Evolutionary conservation across 148 eudicot genomes (phyloP).

Genomic region (Chenopodium album): DNA sequence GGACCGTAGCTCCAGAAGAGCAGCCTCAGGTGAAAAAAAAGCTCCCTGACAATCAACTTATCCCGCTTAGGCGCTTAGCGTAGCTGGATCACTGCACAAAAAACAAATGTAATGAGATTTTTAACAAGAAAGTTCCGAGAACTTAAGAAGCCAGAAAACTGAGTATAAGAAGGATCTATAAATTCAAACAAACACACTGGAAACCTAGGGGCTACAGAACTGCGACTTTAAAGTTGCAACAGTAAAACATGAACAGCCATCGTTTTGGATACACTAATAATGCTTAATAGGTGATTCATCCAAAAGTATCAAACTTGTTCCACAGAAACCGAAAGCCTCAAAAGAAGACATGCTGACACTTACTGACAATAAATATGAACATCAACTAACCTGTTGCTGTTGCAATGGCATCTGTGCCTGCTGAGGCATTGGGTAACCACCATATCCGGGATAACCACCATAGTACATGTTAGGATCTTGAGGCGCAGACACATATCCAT

Average conservation of each 20-base stretch:
- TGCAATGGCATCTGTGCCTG: slow-evolving; percentile 52
- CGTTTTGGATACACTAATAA: too few species aligned
- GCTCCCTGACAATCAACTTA: neutral
- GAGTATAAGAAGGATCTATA: too few species aligned
- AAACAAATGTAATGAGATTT: neutral
- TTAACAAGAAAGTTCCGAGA: neutral
- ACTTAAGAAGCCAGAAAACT: too few species aligned
- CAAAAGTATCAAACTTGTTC: too few species aligned
- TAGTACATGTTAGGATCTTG: slow-evolving; percentile 85
- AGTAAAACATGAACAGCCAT: too few species aligned
- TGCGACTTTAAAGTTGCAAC: too few species aligned
- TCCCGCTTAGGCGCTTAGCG: neutral
- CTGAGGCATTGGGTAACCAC: slow-evolving; percentile 63
- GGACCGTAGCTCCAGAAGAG: neutral
- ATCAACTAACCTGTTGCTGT: slow-evolving; percentile 52
- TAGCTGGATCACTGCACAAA: slow-evolving; percentile 17
- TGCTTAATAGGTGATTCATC: too few species aligned
- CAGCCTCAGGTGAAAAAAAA: neutral
- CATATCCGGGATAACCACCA: slow-evolving; percentile 82
- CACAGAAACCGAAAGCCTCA: neutral
- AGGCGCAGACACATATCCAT: slow-evolving; percentile 70
- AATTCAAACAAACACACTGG: too few species aligned
- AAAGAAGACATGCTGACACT: neutral
- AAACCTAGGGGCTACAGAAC: too few species aligned
- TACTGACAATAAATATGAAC: neutral